These are phyloP conservation scores for Penicillium nucicola DNA, from an alignment of 495 filamentous ascomycete species.

Conservation along the genomic window DNA sequence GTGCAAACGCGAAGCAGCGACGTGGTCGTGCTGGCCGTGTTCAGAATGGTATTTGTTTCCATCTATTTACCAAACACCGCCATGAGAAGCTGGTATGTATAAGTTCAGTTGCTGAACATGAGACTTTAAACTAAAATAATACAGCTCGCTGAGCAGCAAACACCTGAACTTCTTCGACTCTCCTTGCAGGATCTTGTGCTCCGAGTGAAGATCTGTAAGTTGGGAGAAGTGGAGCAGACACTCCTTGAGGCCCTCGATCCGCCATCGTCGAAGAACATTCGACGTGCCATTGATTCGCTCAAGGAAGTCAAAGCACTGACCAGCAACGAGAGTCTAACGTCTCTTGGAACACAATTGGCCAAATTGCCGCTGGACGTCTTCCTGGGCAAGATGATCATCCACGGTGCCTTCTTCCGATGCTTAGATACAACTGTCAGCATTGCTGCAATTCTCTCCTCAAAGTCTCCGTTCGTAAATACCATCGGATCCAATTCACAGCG, in stretches of 20 bases:
- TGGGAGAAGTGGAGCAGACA: constrained; percentile 87
- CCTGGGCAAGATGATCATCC: constrained; percentile 85
- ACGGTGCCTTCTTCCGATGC: constrained; percentile 81
- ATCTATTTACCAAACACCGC: constrained; percentile 84
- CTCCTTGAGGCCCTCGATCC: constrained; percentile 88
- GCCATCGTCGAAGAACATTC: constrained; percentile 85
- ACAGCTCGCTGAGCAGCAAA: constrained; percentile 84
- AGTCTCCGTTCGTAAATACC: constrained; percentile 85
- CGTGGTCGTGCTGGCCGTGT: constrained; percentile 95
- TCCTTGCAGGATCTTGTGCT: constrained; percentile 92
- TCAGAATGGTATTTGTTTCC: constrained; percentile 90
- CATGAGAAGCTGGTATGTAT: constrained; percentile 60
- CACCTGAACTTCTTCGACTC: constrained; percentile 89
- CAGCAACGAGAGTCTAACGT: constrained; percentile 73
- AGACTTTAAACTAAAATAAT: constrained; percentile 1
- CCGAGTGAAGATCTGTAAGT: constrained; percentile 94
- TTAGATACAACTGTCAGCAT: constrained; percentile 87
- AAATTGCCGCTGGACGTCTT: constrained; percentile 90
- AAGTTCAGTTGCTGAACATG: not conserved
- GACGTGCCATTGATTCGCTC: constrained; percentile 83
- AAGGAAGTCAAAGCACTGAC: constrained; percentile 92
- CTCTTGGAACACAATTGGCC: constrained; percentile 80
- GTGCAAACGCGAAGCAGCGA: constrained; percentile 90
- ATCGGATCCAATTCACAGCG: constrained; percentile 80
- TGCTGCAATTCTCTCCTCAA: constrained; percentile 88